Evolutionary conservation across 2,329 filamentous ascomycete species (phyloP).

Genomic region (Cordyceps militaris): DNA sequence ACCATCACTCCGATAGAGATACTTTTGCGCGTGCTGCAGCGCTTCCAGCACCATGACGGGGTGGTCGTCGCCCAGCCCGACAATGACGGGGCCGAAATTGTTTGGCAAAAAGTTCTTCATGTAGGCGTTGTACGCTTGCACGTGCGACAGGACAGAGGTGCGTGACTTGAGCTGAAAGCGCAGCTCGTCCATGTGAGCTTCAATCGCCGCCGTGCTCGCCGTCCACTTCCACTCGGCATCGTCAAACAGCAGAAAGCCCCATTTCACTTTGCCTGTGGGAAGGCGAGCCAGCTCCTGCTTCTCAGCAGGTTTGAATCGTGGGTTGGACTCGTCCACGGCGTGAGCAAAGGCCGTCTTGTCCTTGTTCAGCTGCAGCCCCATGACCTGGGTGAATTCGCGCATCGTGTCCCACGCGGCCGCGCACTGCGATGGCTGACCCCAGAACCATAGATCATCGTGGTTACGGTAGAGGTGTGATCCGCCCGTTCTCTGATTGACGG

Average conservation of each 20-base stretch:
- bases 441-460: constrained; percentile 61
- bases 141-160: constrained; percentile 48
- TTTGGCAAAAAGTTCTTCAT: constrained; percentile 48
- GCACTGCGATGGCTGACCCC: constrained; percentile 43
- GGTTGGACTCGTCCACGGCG: constrained; percentile 16
- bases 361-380: constrained; percentile 48
- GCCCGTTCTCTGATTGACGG: constrained; percentile 47
- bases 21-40: constrained; percentile 1
- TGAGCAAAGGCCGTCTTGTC: constrained; percentile 49
- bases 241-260: constrained; percentile 52
- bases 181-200: constrained; percentile 50
- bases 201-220: constrained; percentile 27
- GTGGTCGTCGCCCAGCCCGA: constrained; percentile 18
- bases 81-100: constrained; percentile 49
- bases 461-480: constrained; percentile 50
- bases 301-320: not conserved
- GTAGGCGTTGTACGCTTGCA: constrained; percentile 55
- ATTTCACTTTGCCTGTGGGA: constrained; percentile 47
- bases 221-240: constrained; percentile 7
- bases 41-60: constrained; percentile 8
- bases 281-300: constrained; percentile 23
- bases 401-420: constrained; percentile 46
- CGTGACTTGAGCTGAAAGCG: constrained; percentile 45
- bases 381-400: constrained; percentile 40
- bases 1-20: constrained; percentile 1